Conservation (phyloP, 1,284 basidiomycete genomes). For the Melampsora larici-populina region DNA sequence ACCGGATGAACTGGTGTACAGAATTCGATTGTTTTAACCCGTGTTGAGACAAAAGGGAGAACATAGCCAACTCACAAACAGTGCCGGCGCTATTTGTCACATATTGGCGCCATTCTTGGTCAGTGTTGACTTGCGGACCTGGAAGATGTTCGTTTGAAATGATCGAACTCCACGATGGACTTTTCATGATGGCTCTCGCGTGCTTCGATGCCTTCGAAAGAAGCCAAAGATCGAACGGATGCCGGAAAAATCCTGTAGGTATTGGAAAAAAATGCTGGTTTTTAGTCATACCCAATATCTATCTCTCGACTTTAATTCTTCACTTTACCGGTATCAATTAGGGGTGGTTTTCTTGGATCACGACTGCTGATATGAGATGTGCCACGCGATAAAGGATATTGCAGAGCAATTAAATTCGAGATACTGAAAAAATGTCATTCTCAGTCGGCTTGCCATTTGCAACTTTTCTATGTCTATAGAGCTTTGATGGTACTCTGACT, state of each 20-base stretch:
- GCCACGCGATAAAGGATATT: conserved; percentile 41
- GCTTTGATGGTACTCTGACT: neutral
- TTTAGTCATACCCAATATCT: neutral
- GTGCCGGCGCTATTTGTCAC: conserved; percentile 23
- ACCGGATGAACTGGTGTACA: conserved; percentile 51
- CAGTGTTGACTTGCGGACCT: conserved; percentile 24
- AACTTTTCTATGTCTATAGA: neutral
- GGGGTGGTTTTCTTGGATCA: conserved; percentile 7
- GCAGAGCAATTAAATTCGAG: conserved; percentile 15
- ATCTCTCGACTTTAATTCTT: neutral
- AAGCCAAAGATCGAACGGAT: conserved; percentile 41
- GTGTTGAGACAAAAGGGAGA: too few relatives aligned
- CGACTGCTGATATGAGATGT: conserved; percentile 24
- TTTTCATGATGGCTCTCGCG: conserved; percentile 21
- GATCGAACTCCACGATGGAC: neutral
- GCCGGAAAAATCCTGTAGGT: conserved; percentile 16
- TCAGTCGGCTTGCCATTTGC: neutral
- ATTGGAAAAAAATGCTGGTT: neutral
- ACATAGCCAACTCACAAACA: conserved; percentile 27
- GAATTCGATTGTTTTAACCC: too few relatives aligned
- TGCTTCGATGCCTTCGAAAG: conserved; percentile 28
- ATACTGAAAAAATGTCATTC: neutral
- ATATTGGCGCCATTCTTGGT: conserved; percentile 14
- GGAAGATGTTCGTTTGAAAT: conserved; percentile 27
- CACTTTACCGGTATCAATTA: conserved; percentile 26